Evolutionary conservation across 2,329 filamentous ascomycete genomes (phyloP).

Genomic region (Ceratocystiopsis brevicomis): DNA sequence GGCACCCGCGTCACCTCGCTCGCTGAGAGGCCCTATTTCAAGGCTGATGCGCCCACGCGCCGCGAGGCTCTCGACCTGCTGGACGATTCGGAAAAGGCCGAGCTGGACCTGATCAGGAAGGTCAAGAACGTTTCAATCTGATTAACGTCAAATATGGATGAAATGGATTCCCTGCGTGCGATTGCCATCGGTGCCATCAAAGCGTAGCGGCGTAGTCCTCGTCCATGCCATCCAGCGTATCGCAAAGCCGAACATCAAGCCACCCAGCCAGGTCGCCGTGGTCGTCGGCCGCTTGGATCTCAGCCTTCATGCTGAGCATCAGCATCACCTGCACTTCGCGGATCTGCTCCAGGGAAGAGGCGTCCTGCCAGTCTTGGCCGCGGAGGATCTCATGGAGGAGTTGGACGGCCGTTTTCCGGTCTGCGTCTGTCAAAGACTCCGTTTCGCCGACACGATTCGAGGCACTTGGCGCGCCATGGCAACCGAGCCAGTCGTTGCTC

Average conservation of each 20-base stretch:
- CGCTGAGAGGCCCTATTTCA: slow-evolving; percentile 53
- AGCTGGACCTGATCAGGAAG: slow-evolving; percentile 5
- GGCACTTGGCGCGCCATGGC: too few relatives aligned
- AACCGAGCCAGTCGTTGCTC: slow-evolving; percentile 2
- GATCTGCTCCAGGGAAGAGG: slow-evolving; percentile 21
- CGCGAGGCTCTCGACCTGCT: slow-evolving; percentile 47
- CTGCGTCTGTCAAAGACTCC: slow-evolving; percentile 26
- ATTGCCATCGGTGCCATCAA: too few relatives aligned
- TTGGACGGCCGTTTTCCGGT: slow-evolving; percentile 24
- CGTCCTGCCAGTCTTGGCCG: slow-evolving; percentile 8
- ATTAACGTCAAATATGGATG: background rate
- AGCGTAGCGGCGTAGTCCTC: too few relatives aligned
- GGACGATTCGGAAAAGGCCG: slow-evolving; percentile 29
- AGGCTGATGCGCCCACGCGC: slow-evolving; percentile 43
- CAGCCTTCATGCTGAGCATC: slow-evolving; percentile 54
- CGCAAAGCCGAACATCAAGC: slow-evolving; percentile 25
- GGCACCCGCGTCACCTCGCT: slow-evolving; percentile 53
- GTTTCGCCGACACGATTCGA: too few relatives aligned
- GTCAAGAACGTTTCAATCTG: slow-evolving; percentile 8
- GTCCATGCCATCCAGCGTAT: too few relatives aligned
- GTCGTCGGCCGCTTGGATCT: slow-evolving; percentile 53
- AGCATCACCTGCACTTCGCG: slow-evolving; percentile 54
- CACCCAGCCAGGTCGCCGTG: slow-evolving; percentile 29
- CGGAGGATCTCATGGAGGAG: slow-evolving; percentile 28
- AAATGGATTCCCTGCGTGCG: too few relatives aligned